Evolutionary conservation across 768 basidiomycete species (phyloP).

Genomic region (Dioszegia aurantiaca): DNA sequence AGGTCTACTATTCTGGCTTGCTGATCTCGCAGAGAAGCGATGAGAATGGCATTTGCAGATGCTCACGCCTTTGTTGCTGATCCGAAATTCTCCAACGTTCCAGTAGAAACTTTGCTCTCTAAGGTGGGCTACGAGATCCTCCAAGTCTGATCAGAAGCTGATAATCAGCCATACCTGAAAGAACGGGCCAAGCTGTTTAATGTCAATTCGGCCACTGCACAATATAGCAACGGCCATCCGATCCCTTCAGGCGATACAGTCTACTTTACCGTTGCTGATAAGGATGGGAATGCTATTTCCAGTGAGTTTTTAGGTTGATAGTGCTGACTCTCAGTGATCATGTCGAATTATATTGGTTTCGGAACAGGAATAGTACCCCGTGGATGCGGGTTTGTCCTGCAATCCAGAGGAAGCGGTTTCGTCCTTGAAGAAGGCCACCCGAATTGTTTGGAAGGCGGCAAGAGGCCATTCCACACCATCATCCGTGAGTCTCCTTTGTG

Average conservation of each 20-base stretch:
- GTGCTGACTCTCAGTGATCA: conserved; percentile 43
- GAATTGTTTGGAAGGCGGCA: conserved; percentile 68
- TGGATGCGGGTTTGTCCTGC: conserved; percentile 88
- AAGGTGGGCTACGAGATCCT: conserved; percentile 57
- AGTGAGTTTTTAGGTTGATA: conserved; percentile 21
- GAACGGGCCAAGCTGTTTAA: conserved; percentile 74
- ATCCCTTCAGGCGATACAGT: conserved; percentile 86
- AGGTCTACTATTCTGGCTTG: neutral
- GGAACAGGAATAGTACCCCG: conserved; percentile 82
- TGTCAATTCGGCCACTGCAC: conserved; percentile 61
- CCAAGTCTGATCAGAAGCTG: neutral
- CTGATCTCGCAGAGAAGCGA: conserved; percentile 12
- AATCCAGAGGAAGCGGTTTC: conserved; percentile 84
- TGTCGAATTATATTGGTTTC: conserved; percentile 85
- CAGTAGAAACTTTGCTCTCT: conserved; percentile 73
- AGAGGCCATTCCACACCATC: conserved; percentile 24
- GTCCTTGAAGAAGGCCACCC: conserved; percentile 71
- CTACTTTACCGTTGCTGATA: conserved; percentile 70
- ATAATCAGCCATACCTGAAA: conserved; percentile 69
- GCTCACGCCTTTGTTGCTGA: conserved; percentile 68
- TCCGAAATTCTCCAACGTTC: conserved; percentile 69
- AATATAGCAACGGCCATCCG: conserved; percentile 73
- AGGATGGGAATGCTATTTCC: conserved; percentile 47
- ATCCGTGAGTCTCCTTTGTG: conserved; percentile 17
- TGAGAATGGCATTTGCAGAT: conserved; percentile 65